Evolutionary conservation across 2,329 filamentous ascomycete species (phyloP).

Genomic region (Leptographium galeiforme): DNA sequence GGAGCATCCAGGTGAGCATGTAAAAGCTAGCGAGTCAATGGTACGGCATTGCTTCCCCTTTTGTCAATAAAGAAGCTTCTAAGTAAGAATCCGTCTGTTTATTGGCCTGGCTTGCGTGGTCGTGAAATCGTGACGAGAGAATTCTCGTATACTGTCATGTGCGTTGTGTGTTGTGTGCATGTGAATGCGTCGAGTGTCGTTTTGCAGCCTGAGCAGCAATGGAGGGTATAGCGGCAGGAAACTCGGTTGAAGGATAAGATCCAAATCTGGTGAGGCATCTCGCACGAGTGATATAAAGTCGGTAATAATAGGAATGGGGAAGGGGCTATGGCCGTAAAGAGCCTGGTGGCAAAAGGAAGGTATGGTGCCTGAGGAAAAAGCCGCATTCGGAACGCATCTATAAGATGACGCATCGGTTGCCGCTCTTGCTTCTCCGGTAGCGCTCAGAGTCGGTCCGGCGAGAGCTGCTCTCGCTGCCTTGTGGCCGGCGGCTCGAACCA

Average conservation of each 20-base stretch:
- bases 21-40: not conserved
- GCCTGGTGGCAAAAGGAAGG: not conserved
- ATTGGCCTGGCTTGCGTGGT: not conserved
- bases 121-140: slow-evolving; percentile 1
- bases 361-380: too few relatives aligned
- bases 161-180: not conserved
- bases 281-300: not conserved
- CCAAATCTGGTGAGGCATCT: not conserved
- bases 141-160: not conserved
- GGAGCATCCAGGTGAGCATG: not conserved
- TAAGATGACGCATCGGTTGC: slow-evolving; percentile 13
- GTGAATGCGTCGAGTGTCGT: not conserved
- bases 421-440: slow-evolving; percentile 10
- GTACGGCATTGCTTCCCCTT: not conserved
- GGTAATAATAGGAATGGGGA: not conserved
- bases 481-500: slow-evolving; percentile 8
- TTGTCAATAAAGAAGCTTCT: not conserved
- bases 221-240: not conserved
- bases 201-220: not conserved
- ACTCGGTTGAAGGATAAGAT: not conserved
- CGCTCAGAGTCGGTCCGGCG: slow-evolving; percentile 10
- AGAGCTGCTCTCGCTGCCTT: slow-evolving; percentile 7
- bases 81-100: not conserved
- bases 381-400: not conserved
- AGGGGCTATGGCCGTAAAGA: too few relatives aligned